These are phyloP conservation scores for Sarocladium oryzae DNA, from an alignment of 2,329 filamentous ascomycete genomes.

Conservation along the genomic window DNA sequence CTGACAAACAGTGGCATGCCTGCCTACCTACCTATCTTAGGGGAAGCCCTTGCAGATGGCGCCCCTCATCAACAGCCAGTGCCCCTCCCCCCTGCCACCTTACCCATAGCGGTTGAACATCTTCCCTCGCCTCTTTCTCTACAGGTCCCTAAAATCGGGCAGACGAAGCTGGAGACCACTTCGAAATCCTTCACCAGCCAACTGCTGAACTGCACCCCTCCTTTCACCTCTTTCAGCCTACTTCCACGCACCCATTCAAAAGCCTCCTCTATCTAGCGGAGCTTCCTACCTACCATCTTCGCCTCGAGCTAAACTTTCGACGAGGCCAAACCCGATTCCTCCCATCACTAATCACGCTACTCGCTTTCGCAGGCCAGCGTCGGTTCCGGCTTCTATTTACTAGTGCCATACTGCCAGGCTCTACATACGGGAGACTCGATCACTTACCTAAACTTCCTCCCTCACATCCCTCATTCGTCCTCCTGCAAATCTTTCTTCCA, in stretches of 20 bases:
- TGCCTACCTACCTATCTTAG: no score
- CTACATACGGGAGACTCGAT: not conserved
- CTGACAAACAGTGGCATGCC: not conserved
- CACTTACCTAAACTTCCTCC: conserved; percentile 2
- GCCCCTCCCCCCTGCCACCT: not conserved
- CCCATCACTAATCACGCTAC: not conserved
- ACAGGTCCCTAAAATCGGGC: not conserved
- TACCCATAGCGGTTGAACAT: not conserved
- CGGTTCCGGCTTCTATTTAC: not conserved
- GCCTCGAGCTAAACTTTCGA: not conserved
- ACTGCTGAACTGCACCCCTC: not conserved
- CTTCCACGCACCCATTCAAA: not conserved
- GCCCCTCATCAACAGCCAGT: no score
- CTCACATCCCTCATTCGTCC: not conserved
- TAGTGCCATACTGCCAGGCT: conserved; percentile 1
- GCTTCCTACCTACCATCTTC: not conserved
- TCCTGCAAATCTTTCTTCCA: conserved; percentile 2
- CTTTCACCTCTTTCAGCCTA: not conserved
- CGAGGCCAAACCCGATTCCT: not conserved
- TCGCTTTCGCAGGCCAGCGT: not conserved
- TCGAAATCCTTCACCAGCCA: not conserved
- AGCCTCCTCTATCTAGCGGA: not conserved
- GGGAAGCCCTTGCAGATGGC: no score
- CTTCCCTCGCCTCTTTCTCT: not conserved
- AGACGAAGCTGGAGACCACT: not conserved